A percentile compares a stretch with the other conserved stretches of the same genome.
phyloP scores from a whole-genome alignment of 208 protist species.

The Naegleria lovaniensis region DNA sequence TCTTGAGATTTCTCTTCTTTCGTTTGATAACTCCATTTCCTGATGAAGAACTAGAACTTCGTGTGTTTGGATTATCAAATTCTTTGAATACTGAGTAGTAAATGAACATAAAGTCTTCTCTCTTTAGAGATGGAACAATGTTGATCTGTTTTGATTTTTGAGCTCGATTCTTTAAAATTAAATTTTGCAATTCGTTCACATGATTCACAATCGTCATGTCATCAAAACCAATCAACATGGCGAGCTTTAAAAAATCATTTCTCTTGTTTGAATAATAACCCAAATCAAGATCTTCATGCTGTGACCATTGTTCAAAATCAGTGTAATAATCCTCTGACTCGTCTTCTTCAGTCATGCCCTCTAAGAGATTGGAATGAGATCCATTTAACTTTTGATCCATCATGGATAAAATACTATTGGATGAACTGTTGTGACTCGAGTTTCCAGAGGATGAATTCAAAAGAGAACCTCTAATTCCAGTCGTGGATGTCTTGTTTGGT shows the following conservation, averaged over 20 bases:
- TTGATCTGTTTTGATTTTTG: not conserved
- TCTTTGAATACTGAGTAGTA: constrained; percentile 1
- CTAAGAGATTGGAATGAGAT: too few species aligned
- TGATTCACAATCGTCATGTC: not conserved
- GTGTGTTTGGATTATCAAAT: constrained; percentile 6
- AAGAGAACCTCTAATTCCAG: too few species aligned
- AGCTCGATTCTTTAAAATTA: not conserved
- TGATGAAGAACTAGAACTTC: not conserved
- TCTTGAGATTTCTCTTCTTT: not conserved
- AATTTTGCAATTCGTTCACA: not conserved
- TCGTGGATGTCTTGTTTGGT: too few species aligned
- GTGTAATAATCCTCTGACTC: not conserved
- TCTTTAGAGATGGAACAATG: not conserved
- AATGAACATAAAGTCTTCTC: constrained; percentile 11
- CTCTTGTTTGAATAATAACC: constrained; percentile 4
- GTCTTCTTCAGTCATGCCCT: not conserved
- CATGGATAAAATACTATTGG: too few species aligned
- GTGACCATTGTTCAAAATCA: not conserved
- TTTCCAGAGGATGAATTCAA: too few species aligned
- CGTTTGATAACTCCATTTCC: not conserved
- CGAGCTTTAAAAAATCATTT: not conserved
- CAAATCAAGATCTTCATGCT: not conserved
- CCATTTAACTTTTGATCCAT: too few species aligned
- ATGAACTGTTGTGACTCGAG: too few species aligned
- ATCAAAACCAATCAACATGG: not conserved